phyloP scores from a whole-genome alignment of 345 rosid species.

The Hypericum androsaemum region DNA sequence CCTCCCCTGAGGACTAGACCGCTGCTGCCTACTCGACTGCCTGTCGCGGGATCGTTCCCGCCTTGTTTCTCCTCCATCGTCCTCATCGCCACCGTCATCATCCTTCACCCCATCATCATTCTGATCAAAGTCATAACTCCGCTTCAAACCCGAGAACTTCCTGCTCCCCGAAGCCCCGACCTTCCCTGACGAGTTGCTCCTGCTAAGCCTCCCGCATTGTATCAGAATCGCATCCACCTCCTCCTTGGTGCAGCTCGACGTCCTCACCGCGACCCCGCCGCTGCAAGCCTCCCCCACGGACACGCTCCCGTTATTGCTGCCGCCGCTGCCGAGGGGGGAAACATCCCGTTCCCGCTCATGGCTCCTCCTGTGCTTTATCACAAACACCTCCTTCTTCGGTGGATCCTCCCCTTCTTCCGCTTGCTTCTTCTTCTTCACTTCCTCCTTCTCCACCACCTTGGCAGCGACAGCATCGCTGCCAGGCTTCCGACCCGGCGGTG shows the following conservation, averaged over 20 bases:
- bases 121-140: conserved; percentile 74
- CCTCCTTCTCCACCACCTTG: conserved; percentile 2
- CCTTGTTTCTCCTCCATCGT: conserved; percentile 8
- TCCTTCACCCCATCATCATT: conserved; percentile 18
- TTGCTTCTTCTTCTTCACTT: background rate
- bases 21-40: conserved; percentile 29
- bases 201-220: conserved; percentile 87
- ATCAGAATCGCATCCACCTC: conserved; percentile 89
- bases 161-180: conserved; percentile 25
- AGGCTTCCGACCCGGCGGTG: background rate
- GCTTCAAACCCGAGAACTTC: conserved; percentile 77
- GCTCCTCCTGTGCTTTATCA: conserved; percentile 77
- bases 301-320: conserved; percentile 7
- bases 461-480: background rate
- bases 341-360: conserved; percentile 44
- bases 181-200: conserved; percentile 59
- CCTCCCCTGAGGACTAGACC: conserved; percentile 46
- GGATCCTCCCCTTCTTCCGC: conserved; percentile 13
- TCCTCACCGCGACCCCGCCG: conserved; percentile 23
- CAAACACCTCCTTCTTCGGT: conserved; percentile 58
- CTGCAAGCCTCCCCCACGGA: background rate
- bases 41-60: conserved; percentile 49
- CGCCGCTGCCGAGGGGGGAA: conserved; percentile 13
- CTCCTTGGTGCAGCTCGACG: conserved; percentile 59
- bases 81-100: conserved; percentile 29